These are phyloP conservation scores for Cryptosporidium viatorum DNA, from an alignment of 169 alveolate genomes.

Conservation along the genomic window DNA sequence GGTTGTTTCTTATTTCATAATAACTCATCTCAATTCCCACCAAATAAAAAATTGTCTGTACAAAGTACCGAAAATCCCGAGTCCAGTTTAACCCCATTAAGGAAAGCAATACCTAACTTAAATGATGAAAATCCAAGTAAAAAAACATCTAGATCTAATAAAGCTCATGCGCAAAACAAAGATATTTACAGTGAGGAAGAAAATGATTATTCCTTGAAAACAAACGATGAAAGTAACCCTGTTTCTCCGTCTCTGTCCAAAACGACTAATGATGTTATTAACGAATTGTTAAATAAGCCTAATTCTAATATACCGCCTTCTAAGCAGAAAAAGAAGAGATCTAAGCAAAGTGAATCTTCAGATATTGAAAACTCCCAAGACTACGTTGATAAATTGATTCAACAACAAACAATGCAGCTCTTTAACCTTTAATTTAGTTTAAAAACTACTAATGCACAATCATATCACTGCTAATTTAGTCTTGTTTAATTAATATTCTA, in stretches of 20 bases:
- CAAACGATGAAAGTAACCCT: neutral
- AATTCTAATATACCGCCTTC: neutral
- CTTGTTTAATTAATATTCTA: neutral
- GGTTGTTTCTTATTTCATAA: neutral
- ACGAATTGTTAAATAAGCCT: slow-evolving; percentile 14
- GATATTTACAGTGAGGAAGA: neutral
- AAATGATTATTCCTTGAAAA: neutral
- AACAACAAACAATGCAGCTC: slow-evolving; percentile 64
- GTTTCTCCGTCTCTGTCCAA: neutral
- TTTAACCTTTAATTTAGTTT: neutral
- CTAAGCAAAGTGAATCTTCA: slow-evolving; percentile 12
- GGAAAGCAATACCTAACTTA: neutral
- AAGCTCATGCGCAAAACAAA: neutral
- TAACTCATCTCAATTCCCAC: neutral
- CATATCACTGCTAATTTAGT: neutral
- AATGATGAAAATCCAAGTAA: neutral
- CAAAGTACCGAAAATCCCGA: neutral
- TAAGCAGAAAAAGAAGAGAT: slow-evolving; percentile 2
- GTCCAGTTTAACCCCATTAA: neutral
- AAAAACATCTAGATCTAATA: neutral
- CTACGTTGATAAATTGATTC: slow-evolving; percentile 34
- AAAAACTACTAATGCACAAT: neutral
- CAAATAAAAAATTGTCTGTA: neutral
- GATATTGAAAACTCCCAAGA: slow-evolving; percentile 24
- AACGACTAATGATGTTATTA: slow-evolving; percentile 35